Percentiles rank a stretch among this genome's conserved stretches.
These are phyloP conservation scores for Rhodomyrtus psidioides DNA, from an alignment of 441 rosid genomes.

Conservation along the genomic window DNA sequence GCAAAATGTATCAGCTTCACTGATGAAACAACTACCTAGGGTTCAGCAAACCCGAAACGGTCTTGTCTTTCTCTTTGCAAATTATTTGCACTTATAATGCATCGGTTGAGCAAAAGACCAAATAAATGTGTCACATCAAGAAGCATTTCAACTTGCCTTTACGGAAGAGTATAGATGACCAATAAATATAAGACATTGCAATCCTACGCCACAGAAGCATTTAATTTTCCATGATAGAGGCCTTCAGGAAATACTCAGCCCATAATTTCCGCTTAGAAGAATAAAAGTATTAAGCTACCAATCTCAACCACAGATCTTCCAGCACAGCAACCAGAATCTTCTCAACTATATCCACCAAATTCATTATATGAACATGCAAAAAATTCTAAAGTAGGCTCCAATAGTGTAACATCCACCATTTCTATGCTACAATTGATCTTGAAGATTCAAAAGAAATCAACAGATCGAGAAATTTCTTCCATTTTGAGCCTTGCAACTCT, in stretches of 20 bases:
- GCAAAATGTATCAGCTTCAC: not conserved
- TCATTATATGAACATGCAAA: not conserved
- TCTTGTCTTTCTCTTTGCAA: not conserved
- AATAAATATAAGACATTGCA: not conserved
- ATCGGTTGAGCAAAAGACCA: not conserved
- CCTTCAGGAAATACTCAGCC: not conserved
- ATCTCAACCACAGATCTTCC: not conserved
- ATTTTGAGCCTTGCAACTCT: not conserved
- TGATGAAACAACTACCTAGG: not conserved
- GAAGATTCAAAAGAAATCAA: not conserved
- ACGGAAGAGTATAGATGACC: not conserved
- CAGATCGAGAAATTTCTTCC: not conserved
- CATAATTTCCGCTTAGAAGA: not conserved
- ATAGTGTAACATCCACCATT: not conserved
- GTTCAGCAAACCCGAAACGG: not conserved
- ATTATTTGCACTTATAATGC: not conserved
- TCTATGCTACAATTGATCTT: not conserved
- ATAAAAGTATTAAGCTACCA: not conserved
- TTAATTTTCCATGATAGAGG: not conserved
- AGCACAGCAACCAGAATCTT: not conserved
- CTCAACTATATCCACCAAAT: not conserved
- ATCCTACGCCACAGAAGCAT: not conserved
- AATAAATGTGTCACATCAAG: not conserved
- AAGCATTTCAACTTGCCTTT: not conserved
- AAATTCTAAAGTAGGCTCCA: not conserved